phyloP scores from a whole-genome alignment of 768 basidiomycete genomes.

The Sporobolomyces phaffii region DNA sequence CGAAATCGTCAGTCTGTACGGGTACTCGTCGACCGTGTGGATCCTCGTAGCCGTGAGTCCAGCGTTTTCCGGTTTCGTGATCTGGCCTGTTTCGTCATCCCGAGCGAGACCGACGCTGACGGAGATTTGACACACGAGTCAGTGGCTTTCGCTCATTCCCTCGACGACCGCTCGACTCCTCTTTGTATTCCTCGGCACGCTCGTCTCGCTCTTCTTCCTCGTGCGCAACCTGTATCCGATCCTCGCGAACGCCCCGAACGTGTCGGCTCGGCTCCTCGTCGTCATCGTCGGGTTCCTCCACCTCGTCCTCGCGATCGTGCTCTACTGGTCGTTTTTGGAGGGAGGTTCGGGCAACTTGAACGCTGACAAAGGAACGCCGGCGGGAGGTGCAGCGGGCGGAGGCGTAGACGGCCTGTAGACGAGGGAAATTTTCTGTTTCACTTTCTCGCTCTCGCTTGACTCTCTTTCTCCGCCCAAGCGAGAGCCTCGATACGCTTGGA shows the following conservation, averaged over 20 bases:
- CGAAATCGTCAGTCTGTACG: constrained; percentile 54
- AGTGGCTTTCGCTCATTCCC: constrained; percentile 38
- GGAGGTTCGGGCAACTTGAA: constrained; percentile 28
- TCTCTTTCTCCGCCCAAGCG: too few relatives aligned
- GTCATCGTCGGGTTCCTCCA: constrained; percentile 70
- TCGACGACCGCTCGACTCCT: neutral
- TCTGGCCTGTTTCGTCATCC: too few relatives aligned
- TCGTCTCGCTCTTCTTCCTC: constrained; percentile 81
- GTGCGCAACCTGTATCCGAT: constrained; percentile 80
- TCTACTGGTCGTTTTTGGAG: constrained; percentile 72
- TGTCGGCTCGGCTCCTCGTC: constrained; percentile 76
- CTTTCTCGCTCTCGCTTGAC: too few relatives aligned
- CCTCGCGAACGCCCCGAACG: constrained; percentile 73
- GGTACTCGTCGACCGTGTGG: constrained; percentile 70
- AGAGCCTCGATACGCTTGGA: too few relatives aligned
- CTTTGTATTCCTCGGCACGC: constrained; percentile 64
- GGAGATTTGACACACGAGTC: too few relatives aligned
- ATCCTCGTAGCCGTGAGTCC: constrained; percentile 73
- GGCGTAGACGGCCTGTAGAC: neutral
- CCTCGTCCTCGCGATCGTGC: constrained; percentile 69
- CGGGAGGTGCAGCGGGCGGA: neutral
- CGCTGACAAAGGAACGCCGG: neutral
- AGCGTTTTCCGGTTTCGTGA: neutral
- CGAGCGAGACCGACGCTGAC: too few relatives aligned
- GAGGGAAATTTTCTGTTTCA: too few relatives aligned